Conservation (phyloP, 2,329 filamentous ascomycete genomes). For the Cercospora brassicicola region DNA sequence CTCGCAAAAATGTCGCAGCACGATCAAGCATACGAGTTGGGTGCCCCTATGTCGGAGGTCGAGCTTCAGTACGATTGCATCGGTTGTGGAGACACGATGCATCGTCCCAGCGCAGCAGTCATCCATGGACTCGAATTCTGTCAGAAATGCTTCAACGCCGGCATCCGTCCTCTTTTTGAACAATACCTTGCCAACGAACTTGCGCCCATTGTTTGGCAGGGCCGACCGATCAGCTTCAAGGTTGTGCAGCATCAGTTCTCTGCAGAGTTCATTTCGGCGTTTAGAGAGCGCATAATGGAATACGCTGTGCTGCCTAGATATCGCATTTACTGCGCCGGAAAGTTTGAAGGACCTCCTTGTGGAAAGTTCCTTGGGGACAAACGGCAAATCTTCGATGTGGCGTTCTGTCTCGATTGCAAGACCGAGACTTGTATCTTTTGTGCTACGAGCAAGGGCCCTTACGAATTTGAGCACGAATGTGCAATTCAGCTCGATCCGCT, state of each 20-base stretch:
- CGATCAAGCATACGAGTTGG: neutral
- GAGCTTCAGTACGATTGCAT: neutral
- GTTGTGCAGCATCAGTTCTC: constrained; percentile 2
- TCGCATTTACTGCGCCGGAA: constrained; percentile 8
- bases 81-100: neutral
- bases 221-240: neutral
- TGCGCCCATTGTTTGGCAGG: neutral
- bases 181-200: neutral
- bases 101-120: neutral
- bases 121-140: constrained; percentile 3
- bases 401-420: neutral
- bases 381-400: neutral
- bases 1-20: neutral
- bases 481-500: neutral
- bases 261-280: neutral
- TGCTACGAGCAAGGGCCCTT: neutral
- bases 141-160: constrained; percentile 9
- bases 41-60: neutral
- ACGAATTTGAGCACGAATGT: neutral
- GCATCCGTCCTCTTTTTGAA: constrained; percentile 13
- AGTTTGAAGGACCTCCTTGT: neutral
- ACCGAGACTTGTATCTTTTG: neutral
- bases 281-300: neutral
- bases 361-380: neutral
- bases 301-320: neutral